These are phyloP conservation scores for Phaeodactylum tricornutum DNA, from an alignment of 108 stramenopile species.

Conservation along the genomic window DNA sequence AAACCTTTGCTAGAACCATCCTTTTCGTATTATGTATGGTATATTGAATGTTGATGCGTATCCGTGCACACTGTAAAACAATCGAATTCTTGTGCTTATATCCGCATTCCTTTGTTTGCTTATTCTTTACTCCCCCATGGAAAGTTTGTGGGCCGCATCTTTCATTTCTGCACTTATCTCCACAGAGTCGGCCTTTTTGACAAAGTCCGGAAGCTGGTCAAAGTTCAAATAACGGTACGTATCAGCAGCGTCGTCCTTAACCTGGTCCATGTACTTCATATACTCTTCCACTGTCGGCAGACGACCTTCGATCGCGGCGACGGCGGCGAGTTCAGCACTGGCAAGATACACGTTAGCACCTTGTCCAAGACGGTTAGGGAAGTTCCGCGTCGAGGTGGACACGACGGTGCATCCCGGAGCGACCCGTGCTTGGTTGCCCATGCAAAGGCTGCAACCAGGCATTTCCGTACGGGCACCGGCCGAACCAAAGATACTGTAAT, in stretches of 20 bases:
- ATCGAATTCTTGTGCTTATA: too few species aligned
- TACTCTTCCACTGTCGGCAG: conserved; percentile 87
- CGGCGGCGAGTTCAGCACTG: conserved; percentile 85
- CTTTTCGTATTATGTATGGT: too few species aligned
- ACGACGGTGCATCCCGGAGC: conserved; percentile 86
- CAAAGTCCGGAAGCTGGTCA: conserved; percentile 86
- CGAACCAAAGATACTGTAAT: conserved; percentile 90
- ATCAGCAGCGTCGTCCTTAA: conserved; percentile 79
- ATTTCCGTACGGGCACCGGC: conserved; percentile 92
- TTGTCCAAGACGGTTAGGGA: conserved; percentile 95
- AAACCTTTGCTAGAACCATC: too few species aligned
- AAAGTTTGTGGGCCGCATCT: conserved; percentile 70
- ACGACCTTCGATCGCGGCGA: conserved; percentile 77
- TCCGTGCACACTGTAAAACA: too few species aligned
- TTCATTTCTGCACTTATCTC: conserved; percentile 85
- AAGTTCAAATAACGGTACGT: conserved; percentile 97
- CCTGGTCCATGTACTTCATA: conserved; percentile 65
- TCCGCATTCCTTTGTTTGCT: too few species aligned
- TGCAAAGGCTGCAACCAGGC: conserved; percentile 95
- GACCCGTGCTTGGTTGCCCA: conserved; percentile 97
- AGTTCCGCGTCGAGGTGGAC: conserved; percentile 91
- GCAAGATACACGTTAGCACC: conserved; percentile 92
- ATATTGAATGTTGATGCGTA: too few species aligned
- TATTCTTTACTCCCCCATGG: not conserved
- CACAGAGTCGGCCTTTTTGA: conserved; percentile 63